Evolutionary conservation across 768 basidiomycete genomes (phyloP), one percentile per base, ranked within the genome.

Genomic region (Rhizopogon vesiculosus): DNA sequence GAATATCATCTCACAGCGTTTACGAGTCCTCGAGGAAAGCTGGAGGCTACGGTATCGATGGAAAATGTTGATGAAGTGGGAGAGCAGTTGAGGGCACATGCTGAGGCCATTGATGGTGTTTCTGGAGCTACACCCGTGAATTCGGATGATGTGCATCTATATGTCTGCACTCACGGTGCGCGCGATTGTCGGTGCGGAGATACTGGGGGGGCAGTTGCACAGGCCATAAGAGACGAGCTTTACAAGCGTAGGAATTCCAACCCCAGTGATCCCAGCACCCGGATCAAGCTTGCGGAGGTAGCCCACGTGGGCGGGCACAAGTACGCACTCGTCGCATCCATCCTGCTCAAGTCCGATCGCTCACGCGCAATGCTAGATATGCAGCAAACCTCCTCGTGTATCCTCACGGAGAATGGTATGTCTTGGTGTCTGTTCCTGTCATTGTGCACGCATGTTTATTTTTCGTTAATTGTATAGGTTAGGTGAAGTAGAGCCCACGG

Each of bases 251-350:
- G 65, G 19, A 57, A 69, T 44, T 57, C 35, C 9, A 63, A 75
- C 35, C 59, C 57, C 6, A 57, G 51, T 3, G 66, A 69, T 56
- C 59, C 58, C 1, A 64, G 67, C 59, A 64, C 40, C 56, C 82
- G 58, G 61, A 76, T 76, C 22, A 66, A 66, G 43, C 72, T 92
- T 2, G 82, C 82, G 3, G 83, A 90, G 59, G 80, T 86, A 6
- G 87, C 80, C 2, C 91, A 94, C 68, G 84, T 94, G 50, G 91
- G 92, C 1, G 90, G 90, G 25, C 91, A 94, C 70, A 78, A 89
- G 91, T 89, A 64, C 65, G 85, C 76, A 7, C 19, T 52, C 28
- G 25, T 43, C 35, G 25, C 43, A 50, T 5, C 18, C 44, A 25
- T 22, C 43, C 10, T 46, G 18, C 57, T 25, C 35, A 12, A 22